Evolutionary conservation across 75 land plant genomes (phyloP).

Genomic region (Pinus taeda): DNA sequence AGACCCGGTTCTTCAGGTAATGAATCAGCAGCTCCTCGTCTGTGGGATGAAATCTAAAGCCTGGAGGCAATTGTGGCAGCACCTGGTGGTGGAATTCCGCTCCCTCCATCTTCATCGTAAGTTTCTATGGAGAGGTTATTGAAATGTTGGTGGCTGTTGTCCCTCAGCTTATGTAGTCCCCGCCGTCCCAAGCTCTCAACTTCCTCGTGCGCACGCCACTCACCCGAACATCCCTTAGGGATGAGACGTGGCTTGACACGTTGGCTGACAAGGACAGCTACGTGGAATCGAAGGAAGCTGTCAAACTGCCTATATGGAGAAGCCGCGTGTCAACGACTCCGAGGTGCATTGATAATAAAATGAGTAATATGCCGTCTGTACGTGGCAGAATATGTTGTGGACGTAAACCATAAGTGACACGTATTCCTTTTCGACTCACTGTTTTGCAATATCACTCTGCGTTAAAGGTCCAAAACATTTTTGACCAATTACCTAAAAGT

Average conservation of each 20-base stretch:
- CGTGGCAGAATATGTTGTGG: no score
- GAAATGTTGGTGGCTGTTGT: background rate
- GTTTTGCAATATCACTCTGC: no score
- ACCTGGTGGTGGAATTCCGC: background rate
- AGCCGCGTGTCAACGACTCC: no score
- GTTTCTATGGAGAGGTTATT: background rate
- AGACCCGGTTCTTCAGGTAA: background rate
- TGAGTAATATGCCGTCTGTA: no score
- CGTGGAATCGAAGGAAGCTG: background rate
- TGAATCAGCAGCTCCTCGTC: background rate
- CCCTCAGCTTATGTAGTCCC: background rate
- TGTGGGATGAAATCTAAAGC: constrained; percentile 1
- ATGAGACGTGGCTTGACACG: background rate
- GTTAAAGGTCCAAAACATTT: no score
- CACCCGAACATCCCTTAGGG: no score
- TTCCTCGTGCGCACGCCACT: background rate
- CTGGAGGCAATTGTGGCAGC: background rate
- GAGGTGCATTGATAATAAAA: no score
- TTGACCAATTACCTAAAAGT: no score
- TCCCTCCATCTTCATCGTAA: background rate
- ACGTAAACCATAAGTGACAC: no score
- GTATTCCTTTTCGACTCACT: no score
- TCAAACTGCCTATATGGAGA: no score
- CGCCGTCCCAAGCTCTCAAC: background rate
- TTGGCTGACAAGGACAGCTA: background rate